Conservation (phyloP, 2,329 filamentous ascomycete genomes). For the Aspergillus vadensis region DNA sequence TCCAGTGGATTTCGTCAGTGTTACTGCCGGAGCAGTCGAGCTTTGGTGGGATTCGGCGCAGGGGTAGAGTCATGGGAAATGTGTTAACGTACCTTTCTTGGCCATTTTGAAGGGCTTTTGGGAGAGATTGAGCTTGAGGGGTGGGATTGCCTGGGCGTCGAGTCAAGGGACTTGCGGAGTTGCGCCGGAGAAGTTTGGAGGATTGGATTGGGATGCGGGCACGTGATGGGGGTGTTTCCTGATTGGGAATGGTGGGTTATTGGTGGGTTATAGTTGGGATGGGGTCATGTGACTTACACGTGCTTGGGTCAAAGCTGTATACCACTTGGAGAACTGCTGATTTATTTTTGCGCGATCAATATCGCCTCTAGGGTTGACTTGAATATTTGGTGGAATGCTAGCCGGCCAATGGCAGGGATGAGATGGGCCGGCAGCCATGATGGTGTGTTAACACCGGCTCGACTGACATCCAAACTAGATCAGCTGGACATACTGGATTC, state of each 20-base stretch:
- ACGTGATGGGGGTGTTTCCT: background rate
- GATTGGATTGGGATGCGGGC: background rate
- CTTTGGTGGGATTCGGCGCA: background rate
- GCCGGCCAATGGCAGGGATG: no score
- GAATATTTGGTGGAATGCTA: no score
- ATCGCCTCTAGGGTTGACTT: no score
- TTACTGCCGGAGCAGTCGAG: no score
- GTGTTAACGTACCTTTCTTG: slow-evolving; percentile 43
- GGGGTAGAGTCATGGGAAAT: no score
- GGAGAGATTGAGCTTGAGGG: background rate
- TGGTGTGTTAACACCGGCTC: no score
- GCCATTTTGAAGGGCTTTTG: slow-evolving; percentile 38
- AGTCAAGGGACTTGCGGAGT: background rate
- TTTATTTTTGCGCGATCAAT: no score
- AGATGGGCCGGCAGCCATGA: no score
- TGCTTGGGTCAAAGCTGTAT: background rate
- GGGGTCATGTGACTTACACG: background rate
- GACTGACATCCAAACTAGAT: no score
- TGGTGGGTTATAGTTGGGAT: background rate
- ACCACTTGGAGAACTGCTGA: no score
- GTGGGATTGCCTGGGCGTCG: background rate
- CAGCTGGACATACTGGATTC: no score
- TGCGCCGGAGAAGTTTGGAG: slow-evolving; percentile 13
- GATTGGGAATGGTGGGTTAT: background rate
- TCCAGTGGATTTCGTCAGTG: background rate